Conservation (phyloP, 1,139 yeast species). For the Taphrina flavorubra region DNA sequence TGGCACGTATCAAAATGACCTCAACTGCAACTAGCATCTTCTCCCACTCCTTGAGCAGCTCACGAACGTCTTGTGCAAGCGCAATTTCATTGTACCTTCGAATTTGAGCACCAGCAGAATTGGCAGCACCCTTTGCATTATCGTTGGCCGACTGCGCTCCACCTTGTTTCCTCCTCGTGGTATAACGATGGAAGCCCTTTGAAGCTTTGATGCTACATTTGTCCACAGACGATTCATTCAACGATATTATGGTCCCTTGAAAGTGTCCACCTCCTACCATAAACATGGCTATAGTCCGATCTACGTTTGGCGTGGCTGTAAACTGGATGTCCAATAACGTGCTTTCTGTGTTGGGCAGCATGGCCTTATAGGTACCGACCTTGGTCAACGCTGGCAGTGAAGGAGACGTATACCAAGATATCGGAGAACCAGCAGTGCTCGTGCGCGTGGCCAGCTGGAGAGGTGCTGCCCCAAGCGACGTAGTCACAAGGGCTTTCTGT, state of each 20-base stretch:
- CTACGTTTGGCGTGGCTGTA: not conserved
- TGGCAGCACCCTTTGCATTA: slow-evolving; percentile 90
- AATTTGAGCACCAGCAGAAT: slow-evolving; percentile 90
- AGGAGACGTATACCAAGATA: slow-evolving; percentile 27
- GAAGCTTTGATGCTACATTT: slow-evolving; percentile 58
- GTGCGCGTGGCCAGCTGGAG: not conserved
- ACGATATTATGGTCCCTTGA: slow-evolving; percentile 86
- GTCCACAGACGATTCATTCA: slow-evolving; percentile 18
- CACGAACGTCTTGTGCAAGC: slow-evolving; percentile 74
- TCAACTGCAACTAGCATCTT: slow-evolving; percentile 63
- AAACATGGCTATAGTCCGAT: slow-evolving; percentile 61
- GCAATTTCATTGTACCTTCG: slow-evolving; percentile 91
- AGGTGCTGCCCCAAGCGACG: not conserved
- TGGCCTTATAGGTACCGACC: slow-evolving; percentile 23
- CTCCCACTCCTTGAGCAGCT: slow-evolving; percentile 70
- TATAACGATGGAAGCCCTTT: slow-evolving; percentile 91
- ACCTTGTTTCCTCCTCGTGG: slow-evolving; percentile 97
- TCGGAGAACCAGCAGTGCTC: slow-evolving; percentile 23
- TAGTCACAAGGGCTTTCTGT: not conserved
- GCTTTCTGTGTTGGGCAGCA: slow-evolving; percentile 20
- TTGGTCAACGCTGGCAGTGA: slow-evolving; percentile 13
- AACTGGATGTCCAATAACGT: slow-evolving; percentile 20
- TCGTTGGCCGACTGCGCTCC: slow-evolving; percentile 95
- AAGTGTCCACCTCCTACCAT: slow-evolving; percentile 99
- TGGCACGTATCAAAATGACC: slow-evolving; percentile 81